Conservation (phyloP, 164 flowering plant species). For the Chimonanthus salicifolius region DNA sequence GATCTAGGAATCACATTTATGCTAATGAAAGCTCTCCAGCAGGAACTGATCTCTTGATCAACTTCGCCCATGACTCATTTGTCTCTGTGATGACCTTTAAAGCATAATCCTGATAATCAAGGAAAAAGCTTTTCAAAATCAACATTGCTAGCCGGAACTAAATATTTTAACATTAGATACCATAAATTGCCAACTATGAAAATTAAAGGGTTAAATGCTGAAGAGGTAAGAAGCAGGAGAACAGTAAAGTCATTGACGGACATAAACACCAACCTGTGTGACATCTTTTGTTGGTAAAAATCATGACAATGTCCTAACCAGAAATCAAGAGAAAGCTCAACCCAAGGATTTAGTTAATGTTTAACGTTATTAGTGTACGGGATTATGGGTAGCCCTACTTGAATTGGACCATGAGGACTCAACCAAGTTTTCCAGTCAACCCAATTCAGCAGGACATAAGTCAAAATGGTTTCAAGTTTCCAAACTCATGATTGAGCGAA, state of each 20-base stretch:
- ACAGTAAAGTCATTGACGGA: too few species aligned
- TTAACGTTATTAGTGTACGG: too few species aligned
- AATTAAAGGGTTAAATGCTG: not conserved
- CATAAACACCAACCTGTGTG: too few species aligned
- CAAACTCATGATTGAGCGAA: not conserved
- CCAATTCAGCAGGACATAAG: not conserved
- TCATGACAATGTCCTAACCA: too few species aligned
- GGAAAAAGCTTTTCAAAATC: not conserved
- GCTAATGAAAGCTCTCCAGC: constrained; percentile 84
- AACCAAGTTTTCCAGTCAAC: not conserved
- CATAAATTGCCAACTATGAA: not conserved
- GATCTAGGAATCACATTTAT: constrained; percentile 19
- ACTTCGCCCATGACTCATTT: constrained; percentile 90
- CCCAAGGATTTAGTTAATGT: too few species aligned
- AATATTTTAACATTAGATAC: too few species aligned
- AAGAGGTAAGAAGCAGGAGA: too few species aligned
- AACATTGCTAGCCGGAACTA: too few species aligned
- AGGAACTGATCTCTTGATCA: constrained; percentile 70
- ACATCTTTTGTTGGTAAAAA: too few species aligned
- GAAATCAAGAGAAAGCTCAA: too few species aligned
- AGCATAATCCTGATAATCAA: constrained; percentile 66
- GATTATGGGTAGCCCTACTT: too few species aligned
- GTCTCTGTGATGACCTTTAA: constrained; percentile 78
- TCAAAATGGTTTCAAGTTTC: not conserved
- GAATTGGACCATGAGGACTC: not conserved